A percentile compares a stretch with the other conserved stretches of the same genome.
Evolutionary conservation across 1,139 yeast species (phyloP).

Genomic region (Magnusiomyces paraingens): DNA sequence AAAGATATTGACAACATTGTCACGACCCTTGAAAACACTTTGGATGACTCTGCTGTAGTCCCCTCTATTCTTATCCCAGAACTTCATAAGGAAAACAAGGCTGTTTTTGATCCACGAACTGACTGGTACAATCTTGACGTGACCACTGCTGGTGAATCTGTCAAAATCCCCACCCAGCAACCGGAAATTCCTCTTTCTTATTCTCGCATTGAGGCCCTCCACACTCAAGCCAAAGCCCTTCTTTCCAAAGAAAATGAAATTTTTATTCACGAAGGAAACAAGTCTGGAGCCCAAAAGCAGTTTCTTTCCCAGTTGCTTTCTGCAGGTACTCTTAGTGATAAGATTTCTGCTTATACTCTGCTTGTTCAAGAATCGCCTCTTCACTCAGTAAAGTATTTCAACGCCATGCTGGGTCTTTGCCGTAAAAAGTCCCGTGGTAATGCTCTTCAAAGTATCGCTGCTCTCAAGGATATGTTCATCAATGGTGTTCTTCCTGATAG

Average conservation of each 20-base stretch:
- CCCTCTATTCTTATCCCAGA: neutral
- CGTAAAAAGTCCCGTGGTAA: constrained; percentile 92
- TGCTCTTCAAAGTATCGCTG: constrained; percentile 82
- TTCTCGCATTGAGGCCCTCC: constrained; percentile 49
- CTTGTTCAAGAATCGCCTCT: constrained; percentile 92
- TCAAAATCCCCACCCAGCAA: constrained; percentile 21
- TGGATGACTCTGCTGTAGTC: constrained; percentile 4
- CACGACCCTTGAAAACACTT: constrained; percentile 2
- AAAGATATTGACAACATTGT: constrained; percentile 60
- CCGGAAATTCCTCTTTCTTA: constrained; percentile 40
- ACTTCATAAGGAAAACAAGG: constrained; percentile 36
- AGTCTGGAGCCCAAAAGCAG: constrained; percentile 77
- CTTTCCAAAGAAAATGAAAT: constrained; percentile 65
- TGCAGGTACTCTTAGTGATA: constrained; percentile 93
- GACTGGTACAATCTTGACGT: constrained; percentile 67
- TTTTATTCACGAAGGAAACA: constrained; percentile 70
- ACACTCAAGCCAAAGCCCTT: constrained; percentile 58
- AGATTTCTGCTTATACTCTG: constrained; percentile 88
- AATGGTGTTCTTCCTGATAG: constrained; percentile 68
- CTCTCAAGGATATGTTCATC: constrained; percentile 79
- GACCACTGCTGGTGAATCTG: constrained; percentile 29
- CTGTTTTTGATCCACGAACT: constrained; percentile 54
- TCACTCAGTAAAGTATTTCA: constrained; percentile 80
- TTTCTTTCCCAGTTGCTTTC: constrained; percentile 83
- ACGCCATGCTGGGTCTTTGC: constrained; percentile 68